These are phyloP conservation scores for Pachyrhizus erosus DNA, from an alignment of 306 rosid species.

Conservation along the genomic window DNA sequence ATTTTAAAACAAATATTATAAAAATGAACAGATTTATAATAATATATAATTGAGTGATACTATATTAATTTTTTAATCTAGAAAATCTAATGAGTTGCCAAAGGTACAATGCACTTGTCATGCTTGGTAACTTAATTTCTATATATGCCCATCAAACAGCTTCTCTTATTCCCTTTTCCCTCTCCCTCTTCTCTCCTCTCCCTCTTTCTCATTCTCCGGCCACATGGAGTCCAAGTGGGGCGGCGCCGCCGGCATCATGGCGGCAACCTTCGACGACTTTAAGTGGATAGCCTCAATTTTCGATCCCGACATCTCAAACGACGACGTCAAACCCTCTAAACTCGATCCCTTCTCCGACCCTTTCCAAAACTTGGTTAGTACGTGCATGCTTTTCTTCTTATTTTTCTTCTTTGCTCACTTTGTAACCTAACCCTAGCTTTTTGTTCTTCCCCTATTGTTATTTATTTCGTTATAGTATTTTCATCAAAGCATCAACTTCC, in stretches of 20 bases:
- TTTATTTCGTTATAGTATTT: neutral
- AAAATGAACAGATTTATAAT: neutral
- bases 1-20: neutral
- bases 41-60: neutral
- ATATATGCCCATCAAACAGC: slow-evolving; percentile 48
- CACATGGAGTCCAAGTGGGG: slow-evolving; percentile 51
- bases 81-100: neutral
- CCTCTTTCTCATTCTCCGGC: slow-evolving; percentile 33
- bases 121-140: neutral
- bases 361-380: slow-evolving; percentile 62
- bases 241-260: neutral
- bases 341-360: slow-evolving; percentile 44
- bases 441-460: neutral
- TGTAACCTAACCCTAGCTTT: no score
- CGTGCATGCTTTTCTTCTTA: no score
- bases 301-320: neutral
- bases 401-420: neutral
- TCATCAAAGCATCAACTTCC: neutral
- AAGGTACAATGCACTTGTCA: neutral
- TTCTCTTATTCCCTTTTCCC: slow-evolving; percentile 47
- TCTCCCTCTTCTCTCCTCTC: slow-evolving; percentile 19
- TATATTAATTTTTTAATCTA: neutral
- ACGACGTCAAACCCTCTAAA: slow-evolving; percentile 47
- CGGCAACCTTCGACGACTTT: slow-evolving; percentile 39
- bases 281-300: slow-evolving; percentile 58